Percentiles rank a stretch among this genome's conserved stretches.
Evolutionary conservation across 257 asterid species (phyloP).

Genomic region (Solanum chiquidenum): DNA sequence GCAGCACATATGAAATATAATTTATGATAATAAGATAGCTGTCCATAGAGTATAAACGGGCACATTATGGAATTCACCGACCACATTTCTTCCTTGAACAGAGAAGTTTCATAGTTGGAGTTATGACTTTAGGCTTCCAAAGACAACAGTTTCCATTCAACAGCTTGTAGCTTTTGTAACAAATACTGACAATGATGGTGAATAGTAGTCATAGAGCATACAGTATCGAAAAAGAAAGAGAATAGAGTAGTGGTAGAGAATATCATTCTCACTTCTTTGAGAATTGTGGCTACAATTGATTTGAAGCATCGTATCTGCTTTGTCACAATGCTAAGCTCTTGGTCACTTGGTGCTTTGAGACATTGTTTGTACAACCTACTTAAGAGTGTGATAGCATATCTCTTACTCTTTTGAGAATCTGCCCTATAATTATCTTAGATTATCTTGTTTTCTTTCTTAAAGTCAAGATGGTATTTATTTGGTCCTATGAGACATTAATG

Average conservation of each 20-base stretch:
- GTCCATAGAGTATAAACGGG: background rate
- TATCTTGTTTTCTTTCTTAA: background rate
- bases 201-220: background rate
- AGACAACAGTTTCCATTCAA: background rate
- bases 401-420: background rate
- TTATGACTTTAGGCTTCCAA: background rate
- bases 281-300: background rate
- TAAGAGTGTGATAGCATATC: background rate
- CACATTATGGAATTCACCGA: background rate
- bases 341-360: background rate
- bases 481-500: background rate
- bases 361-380: background rate
- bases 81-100: background rate
- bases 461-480: background rate
- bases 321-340: background rate
- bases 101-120: background rate
- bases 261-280: background rate
- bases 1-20: background rate
- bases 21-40: background rate
- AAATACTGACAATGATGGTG: background rate
- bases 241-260: background rate
- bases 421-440: background rate
- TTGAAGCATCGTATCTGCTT: background rate
- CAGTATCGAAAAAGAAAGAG: background rate
- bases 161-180: background rate